A percentile compares a stretch with the other conserved stretches of the same genome.
Conservation (phyloP, 352 stramenopile genomes). For the Pythium volutum region DNA sequence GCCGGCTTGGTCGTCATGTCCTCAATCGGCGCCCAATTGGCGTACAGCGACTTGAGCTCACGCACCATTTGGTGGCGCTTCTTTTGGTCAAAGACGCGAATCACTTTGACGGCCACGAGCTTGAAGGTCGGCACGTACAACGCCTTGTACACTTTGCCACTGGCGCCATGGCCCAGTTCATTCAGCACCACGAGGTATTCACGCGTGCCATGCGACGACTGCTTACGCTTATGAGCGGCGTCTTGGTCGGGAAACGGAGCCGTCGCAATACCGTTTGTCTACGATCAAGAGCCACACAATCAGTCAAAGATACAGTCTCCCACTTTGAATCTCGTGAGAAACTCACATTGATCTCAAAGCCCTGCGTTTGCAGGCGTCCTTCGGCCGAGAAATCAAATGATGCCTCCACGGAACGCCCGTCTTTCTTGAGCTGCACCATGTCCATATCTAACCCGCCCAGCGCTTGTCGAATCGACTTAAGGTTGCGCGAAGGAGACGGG, state of each 20-base stretch:
- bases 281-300: background rate
- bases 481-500: conserved; percentile 1
- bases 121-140: conserved; percentile 88
- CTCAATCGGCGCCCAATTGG: conserved; percentile 72
- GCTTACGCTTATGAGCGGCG: conserved; percentile 13
- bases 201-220: conserved; percentile 39
- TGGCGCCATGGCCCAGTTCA: conserved; percentile 77
- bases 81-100: conserved; percentile 86
- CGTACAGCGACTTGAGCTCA: conserved; percentile 82
- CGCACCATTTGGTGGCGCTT: conserved; percentile 88
- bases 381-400: conserved; percentile 83
- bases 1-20: conserved; percentile 40
- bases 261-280: conserved; percentile 75
- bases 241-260: conserved; percentile 49
- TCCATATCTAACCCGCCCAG: conserved; percentile 57
- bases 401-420: conserved; percentile 53
- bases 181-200: conserved; percentile 69
- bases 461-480: conserved; percentile 36
- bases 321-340: too few relatives aligned
- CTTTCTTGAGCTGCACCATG: conserved; percentile 57
- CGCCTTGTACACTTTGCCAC: conserved; percentile 88
- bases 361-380: conserved; percentile 71
- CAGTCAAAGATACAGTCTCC: background rate
- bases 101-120: conserved; percentile 89
- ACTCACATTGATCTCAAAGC: conserved; percentile 81